These are phyloP conservation scores for Tremella yokohamensis DNA, from an alignment of 768 basidiomycete species.

Conservation along the genomic window DNA sequence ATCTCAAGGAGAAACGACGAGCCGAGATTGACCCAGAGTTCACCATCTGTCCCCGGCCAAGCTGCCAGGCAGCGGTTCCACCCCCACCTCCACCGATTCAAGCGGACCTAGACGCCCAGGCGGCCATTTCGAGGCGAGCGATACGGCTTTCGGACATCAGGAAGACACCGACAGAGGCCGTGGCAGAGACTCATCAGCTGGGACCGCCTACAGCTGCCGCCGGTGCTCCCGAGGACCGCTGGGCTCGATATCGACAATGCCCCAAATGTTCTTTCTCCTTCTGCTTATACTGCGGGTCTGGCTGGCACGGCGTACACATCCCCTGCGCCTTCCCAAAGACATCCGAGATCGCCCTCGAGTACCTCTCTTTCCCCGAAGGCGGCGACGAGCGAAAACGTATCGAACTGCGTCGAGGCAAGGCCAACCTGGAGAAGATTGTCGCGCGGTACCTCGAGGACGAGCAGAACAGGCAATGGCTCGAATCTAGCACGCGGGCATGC, in stretches of 20 bases:
- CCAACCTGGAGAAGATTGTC: conserved; percentile 62
- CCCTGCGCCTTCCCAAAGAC: conserved; percentile 66
- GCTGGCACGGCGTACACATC: conserved; percentile 81
- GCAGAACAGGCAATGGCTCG: conserved; percentile 70
- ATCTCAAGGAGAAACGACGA: conserved; percentile 68
- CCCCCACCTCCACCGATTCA: conserved; percentile 53
- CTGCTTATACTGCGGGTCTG: conserved; percentile 74
- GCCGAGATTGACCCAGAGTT: conserved; percentile 76
- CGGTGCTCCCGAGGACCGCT: conserved; percentile 56
- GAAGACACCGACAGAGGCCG: neutral
- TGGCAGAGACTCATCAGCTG: neutral
- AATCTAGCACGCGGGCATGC: conserved; percentile 61
- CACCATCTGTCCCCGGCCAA: conserved; percentile 72
- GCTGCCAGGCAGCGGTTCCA: conserved; percentile 76
- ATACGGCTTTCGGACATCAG: conserved; percentile 33
- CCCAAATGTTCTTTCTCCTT: conserved; percentile 70
- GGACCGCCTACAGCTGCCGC: neutral
- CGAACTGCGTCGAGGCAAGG: conserved; percentile 65
- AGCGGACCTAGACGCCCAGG: conserved; percentile 17
- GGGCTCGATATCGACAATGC: conserved; percentile 71
- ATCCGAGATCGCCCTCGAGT: conserved; percentile 65
- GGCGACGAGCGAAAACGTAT: conserved; percentile 57
- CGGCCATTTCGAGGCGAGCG: conserved; percentile 16
- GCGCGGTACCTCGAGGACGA: conserved; percentile 67
- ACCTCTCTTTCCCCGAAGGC: conserved; percentile 60